Evolutionary conservation across 2,329 filamentous ascomycete genomes (phyloP).

Genomic region (Neocucurbitaria cava): DNA sequence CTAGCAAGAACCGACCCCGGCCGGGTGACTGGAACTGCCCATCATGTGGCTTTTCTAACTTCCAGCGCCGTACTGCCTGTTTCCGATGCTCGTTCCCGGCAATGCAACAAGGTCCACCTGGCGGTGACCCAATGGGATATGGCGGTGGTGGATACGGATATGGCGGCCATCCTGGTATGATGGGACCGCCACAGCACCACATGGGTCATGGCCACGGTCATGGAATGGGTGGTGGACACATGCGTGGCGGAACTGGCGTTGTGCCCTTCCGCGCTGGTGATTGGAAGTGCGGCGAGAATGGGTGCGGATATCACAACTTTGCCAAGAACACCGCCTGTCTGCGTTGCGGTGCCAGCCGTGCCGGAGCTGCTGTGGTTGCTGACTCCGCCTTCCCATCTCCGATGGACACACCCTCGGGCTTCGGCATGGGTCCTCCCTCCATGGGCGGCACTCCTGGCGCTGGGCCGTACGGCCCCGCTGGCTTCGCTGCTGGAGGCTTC

Average conservation of each 20-base stretch:
- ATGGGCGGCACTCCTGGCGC: conserved; percentile 76
- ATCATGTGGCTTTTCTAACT: conserved; percentile 98
- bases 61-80: conserved; percentile 96
- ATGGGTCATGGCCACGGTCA: conserved; percentile 64
- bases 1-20: conserved; percentile 96
- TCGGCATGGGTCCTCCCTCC: conserved; percentile 85
- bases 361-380: conserved; percentile 90
- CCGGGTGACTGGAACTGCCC: conserved; percentile 99
- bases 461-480: conserved; percentile 75
- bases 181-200: conserved; percentile 67
- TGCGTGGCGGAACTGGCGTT: conserved; percentile 77
- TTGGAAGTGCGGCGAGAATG: conserved; percentile 98
- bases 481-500: conserved; percentile 68
- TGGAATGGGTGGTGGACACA: conserved; percentile 61
- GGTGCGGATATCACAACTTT: conserved; percentile 98
- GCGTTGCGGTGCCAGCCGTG: conserved; percentile 92
- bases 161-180: conserved; percentile 67
- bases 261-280: conserved; percentile 98
- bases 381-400: conserved; percentile 90
- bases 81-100: conserved; percentile 99
- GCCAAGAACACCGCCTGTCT: conserved; percentile 99
- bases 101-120: conserved; percentile 76
- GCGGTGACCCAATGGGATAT: conserved; percentile 74
- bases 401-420: conserved; percentile 85
- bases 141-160: conserved; percentile 42